Percentiles rank a stretch among this genome's conserved stretches.
These are phyloP conservation scores for Phaeoacremonium minimum DNA, from an alignment of 2,329 filamentous ascomycete species.

Conservation along the genomic window DNA sequence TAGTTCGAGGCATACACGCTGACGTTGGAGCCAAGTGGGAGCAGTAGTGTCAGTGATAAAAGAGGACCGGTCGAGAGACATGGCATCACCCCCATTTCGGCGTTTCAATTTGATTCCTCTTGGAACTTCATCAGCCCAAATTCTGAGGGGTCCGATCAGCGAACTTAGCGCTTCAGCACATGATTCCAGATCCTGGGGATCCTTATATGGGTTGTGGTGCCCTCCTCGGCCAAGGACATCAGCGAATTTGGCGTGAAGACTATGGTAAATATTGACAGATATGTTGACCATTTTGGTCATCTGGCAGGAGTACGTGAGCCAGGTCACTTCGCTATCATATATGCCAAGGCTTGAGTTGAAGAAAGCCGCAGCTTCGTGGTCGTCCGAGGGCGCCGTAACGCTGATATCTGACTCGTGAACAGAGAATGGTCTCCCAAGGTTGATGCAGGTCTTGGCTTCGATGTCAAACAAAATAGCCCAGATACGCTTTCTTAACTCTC, in stretches of 20 bases:
- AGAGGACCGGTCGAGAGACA: conserved; percentile 20
- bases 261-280: not conserved
- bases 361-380: not conserved
- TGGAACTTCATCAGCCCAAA: conserved; percentile 24
- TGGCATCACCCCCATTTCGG: conserved; percentile 13
- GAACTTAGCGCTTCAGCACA: conserved; percentile 17
- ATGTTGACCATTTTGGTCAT: not conserved
- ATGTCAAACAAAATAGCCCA: conserved; percentile 9
- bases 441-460: conserved; percentile 9
- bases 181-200: conserved; percentile 16
- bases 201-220: conserved; percentile 12
- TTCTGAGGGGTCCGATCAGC: not conserved
- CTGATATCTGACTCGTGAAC: not conserved
- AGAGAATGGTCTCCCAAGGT: conserved; percentile 7
- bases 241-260: not conserved
- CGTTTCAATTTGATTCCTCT: conserved; percentile 19
- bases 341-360: not conserved
- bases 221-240: not conserved
- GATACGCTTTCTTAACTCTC: conserved; percentile 5
- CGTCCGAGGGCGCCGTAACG: conserved; percentile 1
- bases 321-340: not conserved
- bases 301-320: conserved; percentile 3
- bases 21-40: conserved; percentile 25
- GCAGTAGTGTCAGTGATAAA: conserved; percentile 20
- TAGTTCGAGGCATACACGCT: conserved; percentile 25